Evolutionary conservation across 1,139 yeast genomes (phyloP).

Genomic region (Kluyveromyces marxianus): DNA sequence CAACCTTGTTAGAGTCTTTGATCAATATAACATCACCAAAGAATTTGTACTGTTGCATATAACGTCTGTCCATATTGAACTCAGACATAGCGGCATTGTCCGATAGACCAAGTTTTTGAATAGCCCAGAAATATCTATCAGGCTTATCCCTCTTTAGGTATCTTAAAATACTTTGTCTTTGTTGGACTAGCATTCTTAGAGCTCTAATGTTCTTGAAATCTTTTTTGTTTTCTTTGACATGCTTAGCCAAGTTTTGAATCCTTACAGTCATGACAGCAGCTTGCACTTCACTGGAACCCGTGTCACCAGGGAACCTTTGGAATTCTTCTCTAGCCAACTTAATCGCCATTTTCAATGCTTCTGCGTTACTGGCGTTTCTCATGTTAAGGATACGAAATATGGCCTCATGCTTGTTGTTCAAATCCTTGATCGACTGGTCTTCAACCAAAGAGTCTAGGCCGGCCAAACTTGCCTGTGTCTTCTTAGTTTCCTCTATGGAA

Average conservation of each 20-base stretch:
- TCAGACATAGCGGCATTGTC: conserved; percentile 74
- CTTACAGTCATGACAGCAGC: conserved; percentile 83
- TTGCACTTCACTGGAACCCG: conserved; percentile 93
- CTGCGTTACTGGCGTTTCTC: conserved; percentile 59
- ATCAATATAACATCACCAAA: conserved; percentile 55
- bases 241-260: conserved; percentile 72
- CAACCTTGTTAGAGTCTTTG: conserved; percentile 39
- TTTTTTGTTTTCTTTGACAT: conserved; percentile 63
- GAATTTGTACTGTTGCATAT: conserved; percentile 78
- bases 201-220: conserved; percentile 64
- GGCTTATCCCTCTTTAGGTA: conserved; percentile 77
- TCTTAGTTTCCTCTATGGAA: conserved; percentile 65
- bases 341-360: conserved; percentile 52
- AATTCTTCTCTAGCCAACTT: conserved; percentile 70
- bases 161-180: conserved; percentile 74
- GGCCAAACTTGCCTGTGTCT: conserved; percentile 33
- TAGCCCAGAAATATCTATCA: conserved; percentile 74
- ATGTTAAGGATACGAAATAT: conserved; percentile 65
- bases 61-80: conserved; percentile 76
- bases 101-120: conserved; percentile 78
- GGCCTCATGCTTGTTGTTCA: conserved; percentile 60
- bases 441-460: conserved; percentile 21
- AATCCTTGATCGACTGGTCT: conserved; percentile 30
- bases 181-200: conserved; percentile 77
- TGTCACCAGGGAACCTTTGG: conserved; percentile 78